Base-by-base conservation (phyloP, 83 land plant species). In the Diphasiastrum complanatum region DNA sequence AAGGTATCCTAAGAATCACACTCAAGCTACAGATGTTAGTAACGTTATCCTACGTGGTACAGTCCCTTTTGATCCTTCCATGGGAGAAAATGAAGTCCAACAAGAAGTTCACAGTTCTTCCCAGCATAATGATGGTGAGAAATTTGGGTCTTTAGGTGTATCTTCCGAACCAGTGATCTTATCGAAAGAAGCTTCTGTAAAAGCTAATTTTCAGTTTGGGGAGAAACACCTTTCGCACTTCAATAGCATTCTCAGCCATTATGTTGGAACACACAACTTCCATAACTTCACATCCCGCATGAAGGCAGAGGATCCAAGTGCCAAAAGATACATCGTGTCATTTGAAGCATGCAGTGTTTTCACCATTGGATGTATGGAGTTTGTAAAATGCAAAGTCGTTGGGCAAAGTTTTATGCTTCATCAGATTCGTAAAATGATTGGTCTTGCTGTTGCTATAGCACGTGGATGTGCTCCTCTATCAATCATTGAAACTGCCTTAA, bases 381-480 rank as follows among this genome's bases (percentile, higher is more conserved):
- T 89, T 78, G 77, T 91, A 10, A 85, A 70, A 55, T 92, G 96
- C 72, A 82, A 75, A 35, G 85, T 92, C 4, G 60, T 92, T 16
- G 98, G 98, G 31, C 98, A 89, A 74, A 92, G 98, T 61, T 92
- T 92, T 72, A 81, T 92, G 91, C 91, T 92, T 73, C 98, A 92
- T 67, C 98, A 89, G 72, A 89, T 92, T 2, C 71, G 98, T 33
- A 92, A 92, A 63, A 89, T 92, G 96, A 81, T 92, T 6, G 98
- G 98, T 0, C 64, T 85, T 43, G 96, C 91, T 19, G 84, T 92
- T n/a, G 96, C 96, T 5, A 54, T 92, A 16, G 83, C 85, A 89
- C 75, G 98, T 60, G 78, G 82, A 36, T 76, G 74, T 72, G 96
- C 87, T 5, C 81, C 97, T 1, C 90, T 82, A 55, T 73, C 87